Conservation (phyloP, 139 green algal genomes). For the Desmodesmus armatus region DNA sequence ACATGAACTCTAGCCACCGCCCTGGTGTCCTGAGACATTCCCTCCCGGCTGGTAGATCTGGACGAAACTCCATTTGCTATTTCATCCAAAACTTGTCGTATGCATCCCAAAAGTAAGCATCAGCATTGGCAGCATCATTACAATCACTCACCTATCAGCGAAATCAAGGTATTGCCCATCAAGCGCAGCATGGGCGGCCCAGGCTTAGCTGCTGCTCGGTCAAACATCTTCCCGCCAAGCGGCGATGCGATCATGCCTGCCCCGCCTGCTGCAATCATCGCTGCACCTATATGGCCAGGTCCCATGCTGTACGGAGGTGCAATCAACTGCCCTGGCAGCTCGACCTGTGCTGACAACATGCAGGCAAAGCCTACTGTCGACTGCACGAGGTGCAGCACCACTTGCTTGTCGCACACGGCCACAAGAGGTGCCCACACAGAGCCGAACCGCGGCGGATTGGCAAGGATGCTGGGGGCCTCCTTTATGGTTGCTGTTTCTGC, state of each 20-base stretch:
- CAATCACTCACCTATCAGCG: not conserved
- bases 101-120: no score
- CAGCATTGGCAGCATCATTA: no score
- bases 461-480: not conserved
- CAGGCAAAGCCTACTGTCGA: constrained; percentile 13
- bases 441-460: not conserved
- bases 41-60: no score
- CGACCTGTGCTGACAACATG: not conserved
- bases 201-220: not conserved
- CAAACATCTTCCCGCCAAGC: not conserved
- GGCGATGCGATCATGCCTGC: constrained; percentile 15
- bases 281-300: not conserved
- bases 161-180: constrained; percentile 8
- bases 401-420: not conserved
- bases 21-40: no score
- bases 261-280: constrained; percentile 8
- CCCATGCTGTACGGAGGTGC: not conserved
- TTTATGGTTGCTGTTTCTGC: not conserved
- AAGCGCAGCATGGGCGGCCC: constrained; percentile 1
- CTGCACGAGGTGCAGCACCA: constrained; percentile 13
- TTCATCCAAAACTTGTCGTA: no score
- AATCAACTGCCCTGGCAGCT: constrained; percentile 13
- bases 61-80: no score
- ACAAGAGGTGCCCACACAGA: not conserved
- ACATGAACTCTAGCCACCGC: no score